Percentiles rank a stretch among this genome's conserved stretches.
Conservation (phyloP, 2,329 filamentous ascomycete species). For the Hirsutella rhossiliensis region DNA sequence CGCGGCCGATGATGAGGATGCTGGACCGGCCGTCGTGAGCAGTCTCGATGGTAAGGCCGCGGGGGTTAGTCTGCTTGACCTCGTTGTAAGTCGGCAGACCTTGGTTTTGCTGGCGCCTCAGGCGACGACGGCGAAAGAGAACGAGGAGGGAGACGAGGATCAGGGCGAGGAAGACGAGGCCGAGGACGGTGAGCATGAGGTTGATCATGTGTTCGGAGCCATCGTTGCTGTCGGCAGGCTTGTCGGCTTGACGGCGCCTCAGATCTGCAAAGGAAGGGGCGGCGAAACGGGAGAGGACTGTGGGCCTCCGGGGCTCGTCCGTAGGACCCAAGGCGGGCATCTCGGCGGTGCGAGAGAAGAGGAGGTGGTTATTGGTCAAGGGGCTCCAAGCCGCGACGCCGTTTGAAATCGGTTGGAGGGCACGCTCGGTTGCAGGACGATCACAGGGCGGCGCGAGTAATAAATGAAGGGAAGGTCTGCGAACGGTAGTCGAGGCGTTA, state of each 20-base stretch:
- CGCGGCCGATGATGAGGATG: constrained; percentile 67
- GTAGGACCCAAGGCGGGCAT: not conserved
- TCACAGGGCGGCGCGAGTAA: constrained; percentile 2
- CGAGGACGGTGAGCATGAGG: constrained; percentile 68
- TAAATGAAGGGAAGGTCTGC: constrained; percentile 7
- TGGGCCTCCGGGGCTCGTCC: constrained; percentile 5
- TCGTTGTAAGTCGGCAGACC: constrained; percentile 62
- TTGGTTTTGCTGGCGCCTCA: not conserved
- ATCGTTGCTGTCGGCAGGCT: constrained; percentile 23
- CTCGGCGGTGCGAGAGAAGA: constrained; percentile 5
- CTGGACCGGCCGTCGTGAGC: constrained; percentile 47
- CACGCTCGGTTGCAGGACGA: constrained; percentile 1
- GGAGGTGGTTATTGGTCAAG: constrained; percentile 1
- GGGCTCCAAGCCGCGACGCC: not conserved
- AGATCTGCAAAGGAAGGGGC: constrained; percentile 4
- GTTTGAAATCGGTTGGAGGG: constrained; percentile 4
- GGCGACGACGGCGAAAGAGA: constrained; percentile 54
- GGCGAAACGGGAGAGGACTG: constrained; percentile 1
- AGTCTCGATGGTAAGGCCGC: constrained; percentile 46
- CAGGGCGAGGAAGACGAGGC: constrained; percentile 62
- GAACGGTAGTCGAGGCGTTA: not conserved
- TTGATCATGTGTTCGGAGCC: constrained; percentile 54
- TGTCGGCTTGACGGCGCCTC: constrained; percentile 3
- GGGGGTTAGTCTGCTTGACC: constrained; percentile 38
- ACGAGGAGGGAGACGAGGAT: constrained; percentile 56